Conservation (phyloP, 2,329 filamentous ascomycete genomes). For the Cytospora paraplurivora region DNA sequence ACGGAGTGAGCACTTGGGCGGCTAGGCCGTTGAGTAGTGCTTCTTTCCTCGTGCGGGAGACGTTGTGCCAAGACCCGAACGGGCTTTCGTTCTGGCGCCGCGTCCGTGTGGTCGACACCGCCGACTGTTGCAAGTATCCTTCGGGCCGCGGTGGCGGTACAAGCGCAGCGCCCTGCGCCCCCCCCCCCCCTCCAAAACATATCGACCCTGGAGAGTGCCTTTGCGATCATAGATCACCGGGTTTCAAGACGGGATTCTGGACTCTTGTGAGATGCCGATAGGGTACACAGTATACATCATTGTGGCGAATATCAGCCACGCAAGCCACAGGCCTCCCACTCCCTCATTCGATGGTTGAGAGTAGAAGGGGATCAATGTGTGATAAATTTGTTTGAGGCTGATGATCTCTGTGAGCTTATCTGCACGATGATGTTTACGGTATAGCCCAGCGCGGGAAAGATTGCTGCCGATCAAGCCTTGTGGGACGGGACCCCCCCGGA, state of each 20-base stretch:
- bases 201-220: no score
- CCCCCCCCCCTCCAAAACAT: background rate
- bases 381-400: conserved; percentile 2
- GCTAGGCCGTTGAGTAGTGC: background rate
- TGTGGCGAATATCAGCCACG: conserved; percentile 27
- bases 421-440: conserved; percentile 14
- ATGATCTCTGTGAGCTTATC: conserved; percentile 21
- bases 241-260: background rate
- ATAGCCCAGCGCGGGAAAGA: conserved; percentile 8
- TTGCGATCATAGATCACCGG: background rate
- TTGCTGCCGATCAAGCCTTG: conserved; percentile 20
- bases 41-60: background rate
- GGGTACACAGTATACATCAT: background rate
- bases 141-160: conserved; percentile 6
- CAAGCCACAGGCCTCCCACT: conserved; percentile 28
- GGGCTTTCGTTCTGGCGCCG: background rate
- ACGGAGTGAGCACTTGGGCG: no score
- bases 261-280: background rate
- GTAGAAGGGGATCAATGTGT: background rate
- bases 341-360: conserved; percentile 6
- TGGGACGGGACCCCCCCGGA: background rate
- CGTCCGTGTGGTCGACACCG: background rate
- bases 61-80: background rate
- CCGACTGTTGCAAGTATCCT: background rate
- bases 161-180: background rate